Percentiles rank a stretch among this genome's conserved stretches.
These are phyloP conservation scores for Erysimum pusillum DNA, from an alignment of 441 rosid species.

Conservation along the genomic window DNA sequence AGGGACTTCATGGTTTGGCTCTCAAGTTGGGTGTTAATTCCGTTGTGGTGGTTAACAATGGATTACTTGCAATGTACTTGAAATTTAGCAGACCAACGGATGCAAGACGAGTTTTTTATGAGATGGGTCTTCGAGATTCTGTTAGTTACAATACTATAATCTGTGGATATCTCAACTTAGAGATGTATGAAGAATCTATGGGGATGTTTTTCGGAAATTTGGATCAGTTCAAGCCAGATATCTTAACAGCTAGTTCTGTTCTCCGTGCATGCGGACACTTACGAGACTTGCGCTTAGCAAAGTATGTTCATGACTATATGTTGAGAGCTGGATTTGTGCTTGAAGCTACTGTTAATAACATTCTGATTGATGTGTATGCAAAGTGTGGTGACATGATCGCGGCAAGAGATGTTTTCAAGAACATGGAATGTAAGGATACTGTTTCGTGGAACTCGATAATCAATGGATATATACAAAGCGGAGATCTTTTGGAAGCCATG, in stretches of 20 bases:
- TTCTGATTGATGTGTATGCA: conserved; percentile 64
- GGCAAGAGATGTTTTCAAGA: conserved; percentile 56
- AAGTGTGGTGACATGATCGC: conserved; percentile 62
- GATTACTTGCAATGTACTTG: conserved; percentile 68
- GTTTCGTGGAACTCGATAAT: conserved; percentile 77
- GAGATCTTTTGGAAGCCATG: conserved; percentile 53
- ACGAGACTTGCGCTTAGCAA: conserved; percentile 52
- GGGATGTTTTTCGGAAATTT: conserved; percentile 54
- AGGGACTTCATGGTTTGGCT: conserved; percentile 57
- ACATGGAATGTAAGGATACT: conserved; percentile 56
- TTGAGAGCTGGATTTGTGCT: conserved; percentile 46
- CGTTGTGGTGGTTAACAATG: conserved; percentile 59
- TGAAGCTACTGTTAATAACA: conserved; percentile 58
- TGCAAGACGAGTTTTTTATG: conserved; percentile 60
- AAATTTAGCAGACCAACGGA: conserved; percentile 54
- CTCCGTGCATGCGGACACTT: conserved; percentile 70
- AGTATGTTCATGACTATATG: conserved; percentile 59
- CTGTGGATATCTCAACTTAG: conserved; percentile 62
- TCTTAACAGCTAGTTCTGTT: conserved; percentile 58
- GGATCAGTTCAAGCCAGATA: conserved; percentile 58
- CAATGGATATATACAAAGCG: conserved; percentile 56
- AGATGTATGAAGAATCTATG: conserved; percentile 56
- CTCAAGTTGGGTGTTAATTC: conserved; percentile 57
- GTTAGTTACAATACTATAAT: conserved; percentile 70
- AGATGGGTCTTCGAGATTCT: conserved; percentile 60